These are phyloP conservation scores for Lasiodiplodia sp. DNA, from an alignment of 2,329 filamentous ascomycete species.

Conservation along the genomic window DNA sequence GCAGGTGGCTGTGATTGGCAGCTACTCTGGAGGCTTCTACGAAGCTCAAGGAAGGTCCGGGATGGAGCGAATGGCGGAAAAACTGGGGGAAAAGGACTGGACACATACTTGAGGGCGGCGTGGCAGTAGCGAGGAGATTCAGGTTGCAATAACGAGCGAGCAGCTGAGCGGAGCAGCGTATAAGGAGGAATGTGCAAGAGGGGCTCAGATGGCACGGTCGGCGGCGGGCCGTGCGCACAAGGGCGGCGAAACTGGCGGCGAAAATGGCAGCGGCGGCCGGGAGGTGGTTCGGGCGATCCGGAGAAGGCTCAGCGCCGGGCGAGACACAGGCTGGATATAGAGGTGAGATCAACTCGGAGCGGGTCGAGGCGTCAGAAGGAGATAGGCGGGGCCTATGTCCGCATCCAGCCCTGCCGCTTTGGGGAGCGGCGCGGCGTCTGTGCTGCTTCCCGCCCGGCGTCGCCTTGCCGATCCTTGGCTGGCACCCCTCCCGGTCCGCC, in stretches of 20 bases:
- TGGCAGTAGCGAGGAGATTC: neutral
- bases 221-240: neutral
- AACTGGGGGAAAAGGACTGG: neutral
- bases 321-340: neutral
- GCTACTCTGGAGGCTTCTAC: neutral
- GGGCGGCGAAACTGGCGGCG: neutral
- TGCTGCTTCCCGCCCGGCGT: conserved; percentile 13
- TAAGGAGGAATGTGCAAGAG: conserved; percentile 13
- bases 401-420: conserved; percentile 20
- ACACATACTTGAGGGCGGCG: neutral
- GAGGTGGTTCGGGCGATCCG: neutral
- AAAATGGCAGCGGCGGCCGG: neutral
- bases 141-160: neutral
- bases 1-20: neutral
- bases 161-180: conserved; percentile 8
- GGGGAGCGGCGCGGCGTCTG: neutral
- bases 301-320: neutral
- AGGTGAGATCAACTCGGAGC: neutral
- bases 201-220: neutral
- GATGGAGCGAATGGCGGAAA: neutral
- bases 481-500: neutral
- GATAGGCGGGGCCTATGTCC: conserved; percentile 24
- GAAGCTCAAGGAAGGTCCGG: neutral
- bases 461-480: conserved; percentile 22
- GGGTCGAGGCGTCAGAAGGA: conserved; percentile 20